Conservation (phyloP, 441 rosid species). For the Theobroma grandiflorum region DNA sequence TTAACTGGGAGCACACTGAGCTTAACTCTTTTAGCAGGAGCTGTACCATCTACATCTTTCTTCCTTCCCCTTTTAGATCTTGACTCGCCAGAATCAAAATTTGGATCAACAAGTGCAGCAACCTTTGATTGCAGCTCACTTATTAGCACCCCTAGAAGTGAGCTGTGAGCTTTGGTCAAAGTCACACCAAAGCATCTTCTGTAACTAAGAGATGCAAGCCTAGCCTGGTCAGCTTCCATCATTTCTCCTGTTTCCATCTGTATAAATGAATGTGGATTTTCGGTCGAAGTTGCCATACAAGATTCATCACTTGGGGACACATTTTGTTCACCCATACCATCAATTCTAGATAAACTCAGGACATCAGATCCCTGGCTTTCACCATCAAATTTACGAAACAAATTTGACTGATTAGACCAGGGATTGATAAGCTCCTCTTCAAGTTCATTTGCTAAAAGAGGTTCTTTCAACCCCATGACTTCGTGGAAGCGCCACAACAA, state of each 20-base stretch:
- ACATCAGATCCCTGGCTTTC: conserved; percentile 47
- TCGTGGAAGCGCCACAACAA: conserved; percentile 79
- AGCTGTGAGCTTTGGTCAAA: conserved; percentile 72
- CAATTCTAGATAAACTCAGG: conserved; percentile 38
- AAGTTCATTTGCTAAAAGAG: conserved; percentile 61
- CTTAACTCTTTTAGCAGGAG: conserved; percentile 67
- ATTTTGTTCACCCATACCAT: conserved; percentile 37
- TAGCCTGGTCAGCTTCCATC: conserved; percentile 51
- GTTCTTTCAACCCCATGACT: conserved; percentile 72
- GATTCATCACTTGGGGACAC: conserved; percentile 46
- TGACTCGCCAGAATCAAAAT: conserved; percentile 84
- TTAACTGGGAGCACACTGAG: conserved; percentile 86
- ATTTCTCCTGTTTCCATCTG: conserved; percentile 50
- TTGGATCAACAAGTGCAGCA: conserved; percentile 91
- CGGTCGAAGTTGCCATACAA: conserved; percentile 34
- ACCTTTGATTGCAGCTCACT: conserved; percentile 92
- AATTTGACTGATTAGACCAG: conserved; percentile 52
- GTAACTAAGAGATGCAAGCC: conserved; percentile 44
- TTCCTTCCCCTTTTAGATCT: conserved; percentile 87
- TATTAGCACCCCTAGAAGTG: conserved; percentile 74
- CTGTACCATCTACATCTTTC: conserved; percentile 74
- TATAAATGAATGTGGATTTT: conserved; percentile 46
- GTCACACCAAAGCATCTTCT: conserved; percentile 56
- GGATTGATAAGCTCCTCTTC: conserved; percentile 86
- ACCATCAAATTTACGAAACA: conserved; percentile 44